Conservation (phyloP, 805 yeast species). For the Schwanniomyces vanrijiae region DNA sequence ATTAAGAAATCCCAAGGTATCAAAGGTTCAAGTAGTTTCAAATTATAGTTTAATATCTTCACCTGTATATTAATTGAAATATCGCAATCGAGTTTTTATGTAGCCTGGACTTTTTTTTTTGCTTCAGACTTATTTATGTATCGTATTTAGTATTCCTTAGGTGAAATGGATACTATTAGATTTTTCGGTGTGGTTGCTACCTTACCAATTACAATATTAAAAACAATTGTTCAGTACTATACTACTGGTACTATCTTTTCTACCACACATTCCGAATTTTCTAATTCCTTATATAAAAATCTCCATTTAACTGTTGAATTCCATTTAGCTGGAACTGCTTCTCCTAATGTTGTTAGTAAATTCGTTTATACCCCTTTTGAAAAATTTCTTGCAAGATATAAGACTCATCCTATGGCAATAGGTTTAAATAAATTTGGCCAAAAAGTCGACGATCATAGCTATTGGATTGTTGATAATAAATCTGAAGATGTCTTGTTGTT, state of each 20-base stretch:
- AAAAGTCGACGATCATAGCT: constrained; percentile 3
- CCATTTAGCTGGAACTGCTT: constrained; percentile 24
- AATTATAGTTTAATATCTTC: constrained; percentile 13
- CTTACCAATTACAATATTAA: constrained; percentile 21
- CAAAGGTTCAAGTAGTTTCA: constrained; percentile 27
- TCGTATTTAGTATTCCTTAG: neutral
- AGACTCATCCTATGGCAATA: constrained; percentile 4
- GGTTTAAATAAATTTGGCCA: constrained; percentile 4
- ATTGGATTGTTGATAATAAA: constrained; percentile 9
- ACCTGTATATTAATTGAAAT: constrained; percentile 1
- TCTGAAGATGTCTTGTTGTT: constrained; percentile 16
- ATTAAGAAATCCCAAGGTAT: constrained; percentile 45
- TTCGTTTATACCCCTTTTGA: constrained; percentile 22
- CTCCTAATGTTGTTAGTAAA: constrained; percentile 19
- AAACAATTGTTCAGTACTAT: constrained; percentile 23
- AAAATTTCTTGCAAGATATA: constrained; percentile 13
- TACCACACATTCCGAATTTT: constrained; percentile 26
- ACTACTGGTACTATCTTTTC: constrained; percentile 33
- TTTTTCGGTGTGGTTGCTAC: constrained; percentile 21
- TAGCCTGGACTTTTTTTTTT: neutral
- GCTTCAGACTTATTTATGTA: neutral
- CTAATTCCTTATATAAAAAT: constrained; percentile 28
- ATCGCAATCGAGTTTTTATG: neutral
- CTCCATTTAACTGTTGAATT: constrained; percentile 23
- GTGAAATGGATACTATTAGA: neutral